Evolutionary conservation across 2,329 filamentous ascomycete species (phyloP), one percentile per base, ranked within the genome.

Genomic region (Venturiaceae sp.): DNA sequence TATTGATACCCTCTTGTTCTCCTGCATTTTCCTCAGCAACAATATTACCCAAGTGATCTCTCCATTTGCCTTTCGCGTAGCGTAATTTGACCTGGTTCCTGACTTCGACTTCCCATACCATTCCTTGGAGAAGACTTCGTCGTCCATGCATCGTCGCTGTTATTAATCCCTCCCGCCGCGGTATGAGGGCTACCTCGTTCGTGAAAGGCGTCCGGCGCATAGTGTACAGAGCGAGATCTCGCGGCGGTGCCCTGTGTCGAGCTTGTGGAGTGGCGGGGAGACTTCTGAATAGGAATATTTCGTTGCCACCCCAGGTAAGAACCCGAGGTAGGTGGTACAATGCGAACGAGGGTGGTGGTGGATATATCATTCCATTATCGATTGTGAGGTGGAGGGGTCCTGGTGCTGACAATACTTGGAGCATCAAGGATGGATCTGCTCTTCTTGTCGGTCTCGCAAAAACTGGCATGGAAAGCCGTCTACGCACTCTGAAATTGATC

Each of bases 261-360:
- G 28, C 37, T 50, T 30, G 44, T 30, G 19, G 14, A 19, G 33
- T 34, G 19, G 47, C 47, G 14, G 58, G 58, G 9, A 58, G 21
- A n/a, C 30, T 39, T 58, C 59, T 39, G 30, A 14, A 39, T 8
- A 60, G 58, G 26, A 33, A 60, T 6, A 60, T 60, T 13, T 60
- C 58, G 44, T 60, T 60, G 54, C 58, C 58, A n/a, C 23, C 28
- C 58, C 58, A 60, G n/a, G 58, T 58, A 9, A 60, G 28, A 1
- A 37, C 19, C 14, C 58, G 55, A 26, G 58, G 58, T 5, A 60
- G 55, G 30, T 58, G 55, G 26, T 60, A 60, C 8, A 60, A n/a
- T 9, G 58, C 54, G n/a, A 23, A 52, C 6, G 37, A 52, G 5
- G 53, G 58, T n/a, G 53, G 54, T 3, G 58, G 41, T 16, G 58